Evolutionary conservation across 495 filamentous ascomycete genomes (phyloP).

Genomic region (Penicillium atrosanguineum): DNA sequence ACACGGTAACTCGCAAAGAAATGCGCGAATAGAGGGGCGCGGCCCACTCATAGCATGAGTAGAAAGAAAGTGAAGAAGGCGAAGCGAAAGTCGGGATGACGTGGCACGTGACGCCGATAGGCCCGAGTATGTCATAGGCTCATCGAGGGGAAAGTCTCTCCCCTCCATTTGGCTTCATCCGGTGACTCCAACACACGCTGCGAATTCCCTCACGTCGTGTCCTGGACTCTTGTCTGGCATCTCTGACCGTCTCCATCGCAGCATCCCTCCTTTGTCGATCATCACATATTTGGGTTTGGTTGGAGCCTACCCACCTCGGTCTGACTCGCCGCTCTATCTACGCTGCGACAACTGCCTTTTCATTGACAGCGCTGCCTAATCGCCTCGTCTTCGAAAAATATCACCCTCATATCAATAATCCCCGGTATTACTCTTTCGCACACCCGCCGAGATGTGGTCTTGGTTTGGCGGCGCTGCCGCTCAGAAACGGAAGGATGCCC

Average conservation of each 20-base stretch:
- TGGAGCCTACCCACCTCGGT: constrained; percentile 25
- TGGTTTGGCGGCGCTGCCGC: constrained; percentile 81
- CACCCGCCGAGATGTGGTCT: constrained; percentile 59
- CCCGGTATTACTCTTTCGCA: not conserved
- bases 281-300: constrained; percentile 7
- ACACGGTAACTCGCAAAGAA: constrained; percentile 61
- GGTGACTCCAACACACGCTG: constrained; percentile 6
- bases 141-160: constrained; percentile 36
- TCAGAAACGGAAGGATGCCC: constrained; percentile 84
- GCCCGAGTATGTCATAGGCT: constrained; percentile 42
- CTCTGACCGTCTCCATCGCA: not conserved
- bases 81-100: not conserved
- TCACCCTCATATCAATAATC: not conserved
- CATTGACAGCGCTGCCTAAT: constrained; percentile 16
- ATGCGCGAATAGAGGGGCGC: constrained; percentile 61
- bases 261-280: not conserved
- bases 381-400: not conserved
- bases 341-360: constrained; percentile 5
- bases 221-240: not conserved
- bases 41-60: constrained; percentile 53
- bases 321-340: constrained; percentile 18
- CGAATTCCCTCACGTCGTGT: not conserved
- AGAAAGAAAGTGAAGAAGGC: not conserved
- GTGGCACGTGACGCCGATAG: constrained; percentile 36
- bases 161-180: constrained; percentile 24